Base-by-base conservation (phyloP, 1,284 basidiomycete species). In the Baeospora myosura region DNA sequence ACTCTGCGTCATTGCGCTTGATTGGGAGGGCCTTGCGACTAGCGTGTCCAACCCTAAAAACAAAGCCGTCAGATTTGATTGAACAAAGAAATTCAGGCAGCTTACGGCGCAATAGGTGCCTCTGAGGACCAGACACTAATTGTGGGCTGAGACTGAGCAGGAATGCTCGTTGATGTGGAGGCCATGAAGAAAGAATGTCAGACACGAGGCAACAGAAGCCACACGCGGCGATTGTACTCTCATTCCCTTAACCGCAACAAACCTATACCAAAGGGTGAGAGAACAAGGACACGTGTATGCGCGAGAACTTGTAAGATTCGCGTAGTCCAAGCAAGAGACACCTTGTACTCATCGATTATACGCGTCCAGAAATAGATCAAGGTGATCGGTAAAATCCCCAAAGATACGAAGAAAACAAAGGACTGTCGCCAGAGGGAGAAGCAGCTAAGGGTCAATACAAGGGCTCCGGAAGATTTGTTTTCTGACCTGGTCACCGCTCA, bases 1-100 rank as follows among this genome's bases (percentile, higher is more conserved):
- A 80, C 56, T 87, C 80, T 30, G 82, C 84, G 58, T 88, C 86
- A 51, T 73, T 72, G 52, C 77, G 77, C 63, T 88, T 86, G 61
- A 87, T 84, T 41, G 84, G 83, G 48, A 87, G 63, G 26, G 75
- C 74, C 63, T 84, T 86, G 52, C 82, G 71, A 53, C 73, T 80
- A 51, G 76, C 71, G 57, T 83, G 81, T 39, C 76, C 78, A 48
- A 76, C 73, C 47, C 82, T 85, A 51, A 29, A 45, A 46, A 18
- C 35, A 43, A 34, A 20, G 28, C 23, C 28, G 34, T 40, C 23
- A 38, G 32, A 46, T 43, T 38, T 38, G 20, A 42, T 29, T 40
- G 44, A 47, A 40, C 39, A 20, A 29, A 53, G 32, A 45, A 55
- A 51, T 53, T 52, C 36, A n/a, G n/a, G n/a, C n/a, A 35, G 56